These are phyloP conservation scores for Sphaceloma murrayae DNA, from an alignment of 2,329 filamentous ascomycete genomes.

Conservation along the genomic window DNA sequence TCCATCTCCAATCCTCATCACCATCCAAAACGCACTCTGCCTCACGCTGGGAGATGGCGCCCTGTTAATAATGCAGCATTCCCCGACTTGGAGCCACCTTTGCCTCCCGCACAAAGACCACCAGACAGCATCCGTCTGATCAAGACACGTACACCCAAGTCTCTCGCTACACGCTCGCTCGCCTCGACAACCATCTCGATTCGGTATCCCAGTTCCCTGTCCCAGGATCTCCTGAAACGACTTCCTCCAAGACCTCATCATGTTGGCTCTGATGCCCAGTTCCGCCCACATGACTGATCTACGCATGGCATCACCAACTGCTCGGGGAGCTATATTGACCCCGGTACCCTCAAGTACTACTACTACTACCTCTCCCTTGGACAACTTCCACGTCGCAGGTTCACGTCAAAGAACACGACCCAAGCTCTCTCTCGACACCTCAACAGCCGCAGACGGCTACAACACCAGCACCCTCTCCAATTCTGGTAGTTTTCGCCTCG, in stretches of 20 bases:
- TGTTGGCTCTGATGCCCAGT: slow-evolving; percentile 27
- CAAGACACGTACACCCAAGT: slow-evolving; percentile 6
- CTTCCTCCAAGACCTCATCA: slow-evolving; percentile 20
- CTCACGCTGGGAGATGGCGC: background rate
- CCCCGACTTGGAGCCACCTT: slow-evolving; percentile 10
- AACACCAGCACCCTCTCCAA: slow-evolving; percentile 3
- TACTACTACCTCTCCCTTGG: slow-evolving; percentile 12
- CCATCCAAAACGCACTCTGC: background rate
- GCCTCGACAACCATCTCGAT: background rate
- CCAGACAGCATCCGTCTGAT: background rate
- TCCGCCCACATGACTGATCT: slow-evolving; percentile 20
- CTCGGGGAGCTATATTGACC: slow-evolving; percentile 28
- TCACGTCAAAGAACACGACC: slow-evolving; percentile 36
- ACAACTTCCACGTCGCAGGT: slow-evolving; percentile 20
- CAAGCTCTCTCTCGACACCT: slow-evolving; percentile 52
- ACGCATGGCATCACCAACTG: slow-evolving; percentile 19
- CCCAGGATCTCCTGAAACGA: slow-evolving; percentile 10
- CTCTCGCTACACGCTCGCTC: slow-evolving; percentile 8
- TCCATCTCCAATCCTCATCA: background rate
- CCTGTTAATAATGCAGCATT: slow-evolving; percentile 9
- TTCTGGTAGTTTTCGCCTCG: slow-evolving; percentile 38
- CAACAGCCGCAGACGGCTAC: slow-evolving; percentile 29
- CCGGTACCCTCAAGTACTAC: slow-evolving; percentile 33
- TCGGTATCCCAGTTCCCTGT: background rate
- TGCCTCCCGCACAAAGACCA: slow-evolving; percentile 1